Evolutionary conservation across 1,284 basidiomycete genomes (phyloP), one percentile per base, ranked within the genome.

Genomic region (Tetrapyrgos nigripes): DNA sequence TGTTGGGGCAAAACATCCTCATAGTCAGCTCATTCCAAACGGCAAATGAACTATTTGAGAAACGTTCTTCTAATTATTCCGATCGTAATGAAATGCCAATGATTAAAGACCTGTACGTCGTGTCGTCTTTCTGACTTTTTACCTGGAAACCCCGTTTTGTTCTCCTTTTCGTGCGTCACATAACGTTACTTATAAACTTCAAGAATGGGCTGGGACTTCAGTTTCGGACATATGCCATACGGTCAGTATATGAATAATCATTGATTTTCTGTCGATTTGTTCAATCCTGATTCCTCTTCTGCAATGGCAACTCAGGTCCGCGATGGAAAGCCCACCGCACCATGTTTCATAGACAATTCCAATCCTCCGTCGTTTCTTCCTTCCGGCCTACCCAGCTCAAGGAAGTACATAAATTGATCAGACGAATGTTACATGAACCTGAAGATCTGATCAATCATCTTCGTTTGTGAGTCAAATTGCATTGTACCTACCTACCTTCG

Each of bases 1-100:
- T 76, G 6, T 65, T 81, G 17, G 79, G 80, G 21, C 75, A 73
- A 55, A 74, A 77, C 49, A 69, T 81, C 37, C 70, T 82, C 21
- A 74, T 82, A 56, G 71, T 82, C 6, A 81, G 81, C 62, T 73
- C 77, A 4, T 76, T 75, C 50, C 67, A 75, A 49, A 67, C 70
- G 9, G 77, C 75, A 10, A 73, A 70, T 50, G 79, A 81, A 24
- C 68, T 82, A 2, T 78, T 81, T 29, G 80, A 81, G 45, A 80
- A 79, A 59, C 72, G 79, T 21, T 79, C 78, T 27, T 65, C 68
- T 5, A 81, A 78, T 54, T 83, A 80, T 59, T 80, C 80, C 3
- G 78, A 80, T 61, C 71, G 79, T 29, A 67, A 66, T 17, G 66
- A 53, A 31, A 29, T 60, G 23, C 58, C 66, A 19, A 64, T 65